These are phyloP conservation scores for Geotrichum phurueaensis DNA, from an alignment of 1,139 yeast species.

Conservation along the genomic window DNA sequence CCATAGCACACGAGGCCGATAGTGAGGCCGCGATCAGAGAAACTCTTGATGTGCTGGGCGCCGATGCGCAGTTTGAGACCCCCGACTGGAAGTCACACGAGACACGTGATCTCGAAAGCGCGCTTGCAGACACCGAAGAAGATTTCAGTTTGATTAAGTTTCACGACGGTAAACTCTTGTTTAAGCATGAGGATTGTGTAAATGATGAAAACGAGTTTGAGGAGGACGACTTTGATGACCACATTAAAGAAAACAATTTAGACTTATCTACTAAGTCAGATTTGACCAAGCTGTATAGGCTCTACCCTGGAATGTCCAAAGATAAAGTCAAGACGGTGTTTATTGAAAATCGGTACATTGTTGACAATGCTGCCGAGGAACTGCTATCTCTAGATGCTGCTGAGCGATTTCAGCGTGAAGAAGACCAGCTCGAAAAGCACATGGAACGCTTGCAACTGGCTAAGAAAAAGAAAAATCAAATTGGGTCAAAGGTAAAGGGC, in stretches of 20 bases:
- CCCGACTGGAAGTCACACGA: conserved; percentile 12
- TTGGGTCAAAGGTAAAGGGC: not conserved
- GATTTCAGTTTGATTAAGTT: conserved; percentile 8
- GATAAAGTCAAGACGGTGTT: not conserved
- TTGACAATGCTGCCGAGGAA: conserved; percentile 16
- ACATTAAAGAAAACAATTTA: not conserved
- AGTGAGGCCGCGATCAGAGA: conserved; percentile 4
- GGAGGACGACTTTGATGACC: not conserved
- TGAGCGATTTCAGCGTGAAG: conserved; percentile 3
- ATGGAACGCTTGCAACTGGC: conserved; percentile 1
- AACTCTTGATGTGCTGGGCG: conserved; percentile 2
- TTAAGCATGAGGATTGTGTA: conserved; percentile 7
- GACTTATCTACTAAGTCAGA: not conserved
- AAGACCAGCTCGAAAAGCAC: conserved; percentile 8
- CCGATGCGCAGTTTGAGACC: conserved; percentile 9
- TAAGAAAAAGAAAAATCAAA: not conserved
- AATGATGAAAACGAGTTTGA: not conserved
- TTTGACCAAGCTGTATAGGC: not conserved
- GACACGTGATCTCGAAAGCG: conserved; percentile 5
- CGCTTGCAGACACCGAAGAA: conserved; percentile 7
- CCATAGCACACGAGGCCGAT: conserved; percentile 4
- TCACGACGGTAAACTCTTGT: conserved; percentile 7
- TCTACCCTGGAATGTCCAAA: conserved; percentile 4
- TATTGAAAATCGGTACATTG: conserved; percentile 3
- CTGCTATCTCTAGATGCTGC: conserved; percentile 12